Percentiles rank a stretch among this genome's conserved stretches.
Evolutionary conservation across 2,329 filamentous ascomycete species (phyloP).

Genomic region (Fusarium sp.): DNA sequence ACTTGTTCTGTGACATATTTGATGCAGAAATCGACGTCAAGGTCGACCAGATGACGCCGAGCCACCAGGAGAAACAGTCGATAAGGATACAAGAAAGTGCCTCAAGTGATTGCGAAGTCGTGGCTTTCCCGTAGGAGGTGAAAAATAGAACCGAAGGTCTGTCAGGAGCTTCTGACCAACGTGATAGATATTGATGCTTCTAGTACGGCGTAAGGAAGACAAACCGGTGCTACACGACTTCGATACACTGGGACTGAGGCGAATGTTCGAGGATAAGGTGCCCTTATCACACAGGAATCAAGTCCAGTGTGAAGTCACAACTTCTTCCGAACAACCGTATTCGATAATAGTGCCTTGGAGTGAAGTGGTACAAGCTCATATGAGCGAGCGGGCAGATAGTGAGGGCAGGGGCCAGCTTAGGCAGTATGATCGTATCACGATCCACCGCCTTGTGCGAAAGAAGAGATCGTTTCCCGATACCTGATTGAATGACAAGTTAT

Average conservation of each 20-base stretch:
- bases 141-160: background rate
- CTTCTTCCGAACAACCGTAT: conserved; percentile 7
- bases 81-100: background rate
- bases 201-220: background rate
- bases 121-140: background rate
- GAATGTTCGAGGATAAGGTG: background rate
- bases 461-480: conserved; percentile 18
- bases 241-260: background rate
- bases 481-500: background rate
- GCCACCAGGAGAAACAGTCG: background rate
- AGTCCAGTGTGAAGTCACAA: background rate
- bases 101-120: background rate
- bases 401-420: background rate
- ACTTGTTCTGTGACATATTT: conserved; percentile 44
- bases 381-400: conserved; percentile 11
- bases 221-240: background rate
- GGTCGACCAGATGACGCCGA: background rate
- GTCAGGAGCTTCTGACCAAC: background rate
- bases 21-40: background rate
- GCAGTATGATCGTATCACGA: conserved; percentile 13
- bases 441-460: conserved; percentile 17
- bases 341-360: background rate
- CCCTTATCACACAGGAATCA: background rate
- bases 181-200: background rate
- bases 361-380: conserved; percentile 28